Conservation (phyloP, 2,329 filamentous ascomycete genomes). For the Rachicladosporium sp. region DNA sequence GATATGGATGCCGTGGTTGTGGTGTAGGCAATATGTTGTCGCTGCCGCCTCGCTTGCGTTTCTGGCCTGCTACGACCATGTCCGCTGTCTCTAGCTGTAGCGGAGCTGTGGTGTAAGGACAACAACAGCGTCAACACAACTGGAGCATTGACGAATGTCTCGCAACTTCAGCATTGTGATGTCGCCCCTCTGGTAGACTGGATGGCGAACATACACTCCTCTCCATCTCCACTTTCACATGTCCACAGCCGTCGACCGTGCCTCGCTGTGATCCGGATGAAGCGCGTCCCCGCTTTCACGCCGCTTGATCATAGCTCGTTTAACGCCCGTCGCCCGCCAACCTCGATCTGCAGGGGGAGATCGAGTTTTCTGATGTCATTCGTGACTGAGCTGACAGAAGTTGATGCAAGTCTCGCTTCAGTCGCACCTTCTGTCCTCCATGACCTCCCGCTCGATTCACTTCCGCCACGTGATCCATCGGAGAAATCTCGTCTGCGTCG, state of each 20-base stretch:
- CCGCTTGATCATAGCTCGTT: background rate
- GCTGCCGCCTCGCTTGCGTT: slow-evolving; percentile 20
- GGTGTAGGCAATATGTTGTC: slow-evolving; percentile 19
- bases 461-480: too few species aligned
- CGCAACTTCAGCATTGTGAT: background rate
- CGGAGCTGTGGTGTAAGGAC: background rate
- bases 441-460: too few species aligned
- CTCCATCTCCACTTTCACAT: slow-evolving; percentile 5
- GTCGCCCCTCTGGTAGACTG: background rate
- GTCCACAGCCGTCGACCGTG: background rate
- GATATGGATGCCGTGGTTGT: slow-evolving; percentile 31
- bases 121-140: background rate
- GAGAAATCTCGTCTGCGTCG: too few species aligned
- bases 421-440: too few species aligned
- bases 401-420: background rate
- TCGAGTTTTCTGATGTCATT: background rate
- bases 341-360: slow-evolving; percentile 1
- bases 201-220: background rate
- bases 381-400: background rate
- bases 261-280: background rate
- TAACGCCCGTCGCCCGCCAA: background rate
- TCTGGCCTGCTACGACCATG: slow-evolving; percentile 13
- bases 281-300: background rate
- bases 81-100: background rate
- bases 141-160: background rate